phyloP scores from a whole-genome alignment of 192 early-diverging fungal species.

The Pecoramyces ruminantium region DNA sequence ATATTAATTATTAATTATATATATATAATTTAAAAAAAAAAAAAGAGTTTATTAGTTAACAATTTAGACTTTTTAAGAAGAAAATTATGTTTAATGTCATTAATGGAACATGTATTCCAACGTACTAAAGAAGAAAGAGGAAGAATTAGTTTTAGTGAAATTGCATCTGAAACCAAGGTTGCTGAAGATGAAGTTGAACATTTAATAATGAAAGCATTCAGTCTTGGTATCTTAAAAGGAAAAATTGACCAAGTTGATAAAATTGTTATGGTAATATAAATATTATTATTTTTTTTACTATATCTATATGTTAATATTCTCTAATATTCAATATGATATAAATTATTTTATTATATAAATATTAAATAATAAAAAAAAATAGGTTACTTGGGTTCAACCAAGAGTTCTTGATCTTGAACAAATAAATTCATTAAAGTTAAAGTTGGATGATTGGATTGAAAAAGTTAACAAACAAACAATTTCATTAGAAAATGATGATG shows the following conservation, averaged over 20 bases:
- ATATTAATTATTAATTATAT: too few relatives aligned
- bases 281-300: too few relatives aligned
- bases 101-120: conserved; percentile 88
- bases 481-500: conserved; percentile 56
- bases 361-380: background rate
- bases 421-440: conserved; percentile 64
- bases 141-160: conserved; percentile 55
- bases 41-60: conserved; percentile 53
- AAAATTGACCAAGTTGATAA: conserved; percentile 90
- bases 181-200: conserved; percentile 80
- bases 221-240: conserved; percentile 78
- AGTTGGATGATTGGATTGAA: conserved; percentile 69
- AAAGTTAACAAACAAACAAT: conserved; percentile 60
- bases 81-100: conserved; percentile 94
- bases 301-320: too few relatives aligned
- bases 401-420: conserved; percentile 82
- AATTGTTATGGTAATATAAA: conserved; percentile 40
- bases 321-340: too few relatives aligned
- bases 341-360: too few relatives aligned
- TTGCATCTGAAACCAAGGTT: conserved; percentile 69
- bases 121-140: conserved; percentile 54
- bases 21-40: too few relatives aligned
- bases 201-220: conserved; percentile 93
- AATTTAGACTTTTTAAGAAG: conserved; percentile 62
- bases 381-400: conserved; percentile 93